Conservation (phyloP, 768 basidiomycete species). For the Phylloporus sp. region DNA sequence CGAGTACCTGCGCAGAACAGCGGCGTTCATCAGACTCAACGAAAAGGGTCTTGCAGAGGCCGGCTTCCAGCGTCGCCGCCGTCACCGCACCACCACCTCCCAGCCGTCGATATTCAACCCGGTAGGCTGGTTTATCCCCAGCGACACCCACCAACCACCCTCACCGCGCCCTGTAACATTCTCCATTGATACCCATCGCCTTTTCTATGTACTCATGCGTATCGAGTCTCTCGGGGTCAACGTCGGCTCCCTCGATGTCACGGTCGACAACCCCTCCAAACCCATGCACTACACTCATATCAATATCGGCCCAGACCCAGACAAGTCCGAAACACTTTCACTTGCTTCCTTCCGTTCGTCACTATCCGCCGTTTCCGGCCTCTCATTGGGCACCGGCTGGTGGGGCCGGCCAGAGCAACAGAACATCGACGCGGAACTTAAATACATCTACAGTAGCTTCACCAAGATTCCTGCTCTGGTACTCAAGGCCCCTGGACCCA, state of each 20-base stretch:
- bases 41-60: conserved; percentile 71
- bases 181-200: conserved; percentile 71
- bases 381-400: conserved; percentile 73
- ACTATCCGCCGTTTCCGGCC: conserved; percentile 66
- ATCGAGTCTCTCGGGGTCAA: conserved; percentile 76
- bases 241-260: conserved; percentile 78
- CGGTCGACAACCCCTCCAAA: conserved; percentile 65
- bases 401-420: conserved; percentile 61
- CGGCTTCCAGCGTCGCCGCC: conserved; percentile 48
- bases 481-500: conserved; percentile 60
- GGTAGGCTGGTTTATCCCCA: conserved; percentile 50
- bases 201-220: conserved; percentile 86
- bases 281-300: conserved; percentile 74
- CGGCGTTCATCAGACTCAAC: conserved; percentile 68
- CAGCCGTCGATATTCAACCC: conserved; percentile 53
- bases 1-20: conserved; percentile 66
- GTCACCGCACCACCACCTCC: conserved; percentile 29
- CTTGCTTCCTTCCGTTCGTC: conserved; percentile 74
- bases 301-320: conserved; percentile 37
- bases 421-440: conserved; percentile 69
- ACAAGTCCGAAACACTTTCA: conserved; percentile 73
- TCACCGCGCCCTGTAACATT: conserved; percentile 61
- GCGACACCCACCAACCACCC: conserved; percentile 23
- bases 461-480: conserved; percentile 82
- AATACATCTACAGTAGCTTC: conserved; percentile 84